These are phyloP conservation scores for Nemania sp. DNA, from an alignment of 2,329 filamentous ascomycete species.

Conservation along the genomic window DNA sequence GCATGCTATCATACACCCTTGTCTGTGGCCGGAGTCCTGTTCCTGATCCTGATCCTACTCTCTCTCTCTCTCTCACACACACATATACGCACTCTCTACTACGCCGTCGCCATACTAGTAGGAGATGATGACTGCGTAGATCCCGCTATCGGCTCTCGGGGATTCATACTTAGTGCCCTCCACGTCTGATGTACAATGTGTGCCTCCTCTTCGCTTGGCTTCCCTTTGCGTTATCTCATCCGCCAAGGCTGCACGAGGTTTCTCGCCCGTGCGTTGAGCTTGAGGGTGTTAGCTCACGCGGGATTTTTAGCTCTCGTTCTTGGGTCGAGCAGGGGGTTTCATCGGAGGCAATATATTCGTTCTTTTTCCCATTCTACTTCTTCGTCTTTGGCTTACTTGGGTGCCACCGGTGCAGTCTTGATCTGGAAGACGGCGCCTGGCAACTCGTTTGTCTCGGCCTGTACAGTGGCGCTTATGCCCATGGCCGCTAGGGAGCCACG, in stretches of 20 bases:
- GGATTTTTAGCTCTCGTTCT: background rate
- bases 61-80: too few species aligned
- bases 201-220: background rate
- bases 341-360: background rate
- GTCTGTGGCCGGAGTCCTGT: background rate
- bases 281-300: background rate
- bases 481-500: slow-evolving; percentile 91
- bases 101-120: background rate
- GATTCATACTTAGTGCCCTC: background rate
- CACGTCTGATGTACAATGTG: background rate
- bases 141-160: background rate
- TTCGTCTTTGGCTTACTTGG: slow-evolving; percentile 22
- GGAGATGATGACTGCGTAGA: background rate
- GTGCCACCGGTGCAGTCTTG: slow-evolving; percentile 74
- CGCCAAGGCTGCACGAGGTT: background rate
- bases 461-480: slow-evolving; percentile 90
- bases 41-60: background rate
- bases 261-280: background rate
- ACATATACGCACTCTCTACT: too few species aligned
- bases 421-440: slow-evolving; percentile 96
- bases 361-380: background rate
- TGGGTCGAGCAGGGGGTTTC: background rate
- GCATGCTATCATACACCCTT: background rate
- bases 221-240: background rate
- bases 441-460: slow-evolving; percentile 88